Base-by-base conservation (phyloP, 257 asterid species). In the Jacaranda copaia region DNA sequence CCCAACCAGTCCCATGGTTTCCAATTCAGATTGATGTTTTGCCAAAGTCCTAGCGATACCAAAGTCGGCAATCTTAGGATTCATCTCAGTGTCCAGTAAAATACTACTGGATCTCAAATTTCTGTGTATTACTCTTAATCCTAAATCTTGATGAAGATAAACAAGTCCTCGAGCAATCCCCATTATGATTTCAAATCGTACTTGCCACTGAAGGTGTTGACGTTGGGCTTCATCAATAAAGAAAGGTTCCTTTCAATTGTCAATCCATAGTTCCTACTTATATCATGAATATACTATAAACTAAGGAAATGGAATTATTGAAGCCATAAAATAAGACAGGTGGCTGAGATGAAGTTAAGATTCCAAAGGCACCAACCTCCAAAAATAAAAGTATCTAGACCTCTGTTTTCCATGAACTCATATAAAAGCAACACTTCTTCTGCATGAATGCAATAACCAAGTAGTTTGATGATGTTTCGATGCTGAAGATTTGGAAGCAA, bases 321-420 rank as follows among this genome's bases (percentile, higher is more conserved):
- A 19, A 60, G 25, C 19, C 3, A 55, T 55, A 1, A 25, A 25
- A 36, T 19, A 4, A 6, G 3, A 5, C 6, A 40, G 8, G 45
- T 40, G 45, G 45, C 0, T 40, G 45, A 40, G 45, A 40, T 40
- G 7, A 40, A 40, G 45, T 40, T 0, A 40, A 45, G 53, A 15
- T 13, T 6, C 35, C 43, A 56, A 15, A 19, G 56, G 15, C 68
- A 51, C 63, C 11, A 62, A 58, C 63, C 62, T 35, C 60, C 6
- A 19, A 69, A 16, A 60, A 64, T n/a, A 19, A 69, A 16, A 60
- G 71, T n/a, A 49, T 42, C 43, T 35, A 59, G 77, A 16, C 46
- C 38, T 46, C 14, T 38, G 35, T 69, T 70, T 42, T 66, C 68
- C 70, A 45, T 77, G 81, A 77, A 58, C n/a, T 68, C 81, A 16